Evolutionary conservation across 148 eudicot species (phyloP), one percentile per base, ranked within the genome.

Genomic region (Nepenthes mirabilis): DNA sequence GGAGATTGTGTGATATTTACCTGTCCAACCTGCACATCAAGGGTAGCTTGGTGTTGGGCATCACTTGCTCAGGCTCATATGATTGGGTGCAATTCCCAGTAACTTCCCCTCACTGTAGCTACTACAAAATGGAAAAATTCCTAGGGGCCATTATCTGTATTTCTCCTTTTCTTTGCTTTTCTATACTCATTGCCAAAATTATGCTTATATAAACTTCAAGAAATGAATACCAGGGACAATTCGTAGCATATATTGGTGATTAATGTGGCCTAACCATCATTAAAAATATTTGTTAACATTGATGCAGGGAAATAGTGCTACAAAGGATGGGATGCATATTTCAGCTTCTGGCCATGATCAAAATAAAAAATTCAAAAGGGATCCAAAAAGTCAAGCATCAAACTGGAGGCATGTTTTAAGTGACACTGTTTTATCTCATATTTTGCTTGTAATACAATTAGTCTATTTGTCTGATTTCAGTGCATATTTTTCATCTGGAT

Each of bases 241-340:
- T n/a, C 6, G 35, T 33, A 54, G n/a, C 32, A 33, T 58, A 13
- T 5, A n/a, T n/a, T 33, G 5, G 14, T 40, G 48, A 10, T 47
- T 66, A 9, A 37, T 40, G 4, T 33, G 52, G 65, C 34, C 35
- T 13, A 35, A 37, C 34, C 49, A 37, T 58, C 10, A 11, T 35
- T 13, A 48, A 55, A 40, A 40, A 40, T 40, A 40, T 40, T 4
- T 8, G 8, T 40, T 40, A 40, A 4, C 8, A 8, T 8, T 40
- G 45, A 47, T 70, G 72, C 87, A 83, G 87, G 74, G 74, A 35
- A 79, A 76, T 73, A 56, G 43, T 34, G 73, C 71, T 62, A 76
- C 69, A 63, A 68, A 23, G 55, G 65, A 67, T 57, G 75, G 72
- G 47, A 54, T 62, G 40, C 77, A 71, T 56, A 61, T 33, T 62